Evolutionary conservation across 1,284 basidiomycete species (phyloP).

Genomic region (Malassezia vespertilionis): DNA sequence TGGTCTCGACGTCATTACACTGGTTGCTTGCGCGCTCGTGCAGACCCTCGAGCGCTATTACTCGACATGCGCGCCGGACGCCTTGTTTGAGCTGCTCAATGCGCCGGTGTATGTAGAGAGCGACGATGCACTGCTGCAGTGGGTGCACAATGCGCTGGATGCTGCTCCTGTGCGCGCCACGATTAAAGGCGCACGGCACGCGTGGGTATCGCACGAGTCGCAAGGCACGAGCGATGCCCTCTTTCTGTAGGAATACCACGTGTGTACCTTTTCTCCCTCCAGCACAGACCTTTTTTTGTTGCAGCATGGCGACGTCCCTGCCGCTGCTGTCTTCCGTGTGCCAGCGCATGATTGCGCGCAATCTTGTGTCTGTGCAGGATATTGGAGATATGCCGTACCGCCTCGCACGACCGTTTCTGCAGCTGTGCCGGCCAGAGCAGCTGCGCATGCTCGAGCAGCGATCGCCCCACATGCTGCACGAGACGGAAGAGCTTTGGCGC

Average conservation of each 20-base stretch:
- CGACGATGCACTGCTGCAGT: conserved; percentile 36
- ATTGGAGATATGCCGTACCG: conserved; percentile 39
- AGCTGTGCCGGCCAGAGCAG: conserved; percentile 35
- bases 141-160: conserved; percentile 25
- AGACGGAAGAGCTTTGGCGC: conserved; percentile 31
- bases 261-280: conserved; percentile 10
- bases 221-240: neutral
- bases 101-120: conserved; percentile 33
- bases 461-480: conserved; percentile 25
- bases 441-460: conserved; percentile 29
- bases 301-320: neutral
- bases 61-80: conserved; percentile 2
- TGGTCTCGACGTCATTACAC: conserved; percentile 75
- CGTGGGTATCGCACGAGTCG: neutral
- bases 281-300: neutral
- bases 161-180: neutral
- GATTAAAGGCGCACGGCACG: conserved; percentile 1
- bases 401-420: conserved; percentile 31
- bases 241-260: conserved; percentile 10
- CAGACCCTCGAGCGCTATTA: conserved; percentile 58
- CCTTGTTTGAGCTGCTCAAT: conserved; percentile 19
- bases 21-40: conserved; percentile 72
- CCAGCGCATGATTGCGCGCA: neutral
- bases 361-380: conserved; percentile 24
- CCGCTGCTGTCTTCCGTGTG: neutral